Percentiles rank a stretch among this genome's conserved stretches.
These are phyloP conservation scores for Aspergillus sp. DNA, from an alignment of 2,329 filamentous ascomycete genomes.

Conservation along the genomic window DNA sequence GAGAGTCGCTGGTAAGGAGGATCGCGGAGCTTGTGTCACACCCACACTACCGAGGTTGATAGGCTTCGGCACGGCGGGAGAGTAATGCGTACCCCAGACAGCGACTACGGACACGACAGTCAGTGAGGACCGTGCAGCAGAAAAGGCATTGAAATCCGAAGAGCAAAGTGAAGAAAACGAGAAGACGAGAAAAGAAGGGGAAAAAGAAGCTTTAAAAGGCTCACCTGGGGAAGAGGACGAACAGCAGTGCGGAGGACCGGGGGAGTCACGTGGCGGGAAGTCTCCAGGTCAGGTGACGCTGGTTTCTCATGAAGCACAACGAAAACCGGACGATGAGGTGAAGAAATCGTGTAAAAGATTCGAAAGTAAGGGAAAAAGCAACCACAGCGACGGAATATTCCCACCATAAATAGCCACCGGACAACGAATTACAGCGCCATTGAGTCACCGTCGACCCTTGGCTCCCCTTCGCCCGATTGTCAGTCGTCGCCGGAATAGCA, in stretches of 20 bases:
- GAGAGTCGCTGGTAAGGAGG: not conserved
- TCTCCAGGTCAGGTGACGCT: slow-evolving; percentile 4
- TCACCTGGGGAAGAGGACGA: not conserved
- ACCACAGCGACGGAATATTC: not conserved
- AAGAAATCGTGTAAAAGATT: not conserved
- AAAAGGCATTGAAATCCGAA: too few species aligned
- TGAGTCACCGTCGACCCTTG: slow-evolving; percentile 2
- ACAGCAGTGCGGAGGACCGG: slow-evolving; percentile 15
- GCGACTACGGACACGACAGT: not conserved
- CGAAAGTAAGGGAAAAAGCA: not conserved
- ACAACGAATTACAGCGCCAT: not conserved
- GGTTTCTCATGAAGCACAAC: not conserved
- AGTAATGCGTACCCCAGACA: slow-evolving; percentile 1
- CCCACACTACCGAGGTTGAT: slow-evolving; percentile 22
- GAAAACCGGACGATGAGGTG: not conserved
- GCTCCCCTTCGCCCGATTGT: slow-evolving; percentile 23
- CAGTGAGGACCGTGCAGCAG: not conserved
- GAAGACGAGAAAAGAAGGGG: not conserved
- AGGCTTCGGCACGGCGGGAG: slow-evolving; percentile 13
- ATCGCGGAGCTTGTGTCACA: slow-evolving; percentile 7
- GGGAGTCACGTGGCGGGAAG: slow-evolving; percentile 19
- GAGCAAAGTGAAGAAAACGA: not conserved
- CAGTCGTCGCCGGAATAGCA: not conserved
- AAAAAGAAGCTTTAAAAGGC: not conserved
- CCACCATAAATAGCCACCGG: not conserved